phyloP scores from a whole-genome alignment of 177 flowering plant genomes.

The Vitis hybrid region DNA sequence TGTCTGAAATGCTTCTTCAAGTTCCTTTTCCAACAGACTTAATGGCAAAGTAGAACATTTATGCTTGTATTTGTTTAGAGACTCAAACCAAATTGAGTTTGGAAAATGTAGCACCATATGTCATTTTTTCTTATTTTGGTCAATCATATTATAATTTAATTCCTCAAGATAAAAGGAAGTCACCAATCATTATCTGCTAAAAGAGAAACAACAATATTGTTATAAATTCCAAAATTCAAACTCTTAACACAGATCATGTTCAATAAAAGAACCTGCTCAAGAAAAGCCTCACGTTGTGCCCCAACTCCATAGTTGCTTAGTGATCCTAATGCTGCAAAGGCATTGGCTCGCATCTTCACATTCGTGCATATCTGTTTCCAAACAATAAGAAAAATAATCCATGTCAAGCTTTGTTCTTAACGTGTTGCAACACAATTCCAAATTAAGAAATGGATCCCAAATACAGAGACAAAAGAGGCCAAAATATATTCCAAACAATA shows the following conservation, averaged over 20 bases:
- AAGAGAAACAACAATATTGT: too few relatives aligned
- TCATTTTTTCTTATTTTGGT: neutral
- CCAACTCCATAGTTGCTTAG: slow-evolving; percentile 66
- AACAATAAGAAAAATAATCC: slow-evolving; percentile 3
- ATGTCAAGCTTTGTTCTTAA: too few relatives aligned
- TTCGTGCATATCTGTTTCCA: slow-evolving; percentile 59
- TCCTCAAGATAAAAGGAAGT: neutral
- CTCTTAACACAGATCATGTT: neutral
- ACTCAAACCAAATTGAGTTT: neutral
- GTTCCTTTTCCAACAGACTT: too few relatives aligned
- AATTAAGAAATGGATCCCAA: too few relatives aligned
- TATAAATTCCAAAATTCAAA: too few relatives aligned
- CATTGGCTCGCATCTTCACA: slow-evolving; percentile 73
- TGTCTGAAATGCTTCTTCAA: too few relatives aligned
- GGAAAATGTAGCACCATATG: too few relatives aligned
- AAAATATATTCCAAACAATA: too few relatives aligned
- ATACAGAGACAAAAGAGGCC: too few relatives aligned
- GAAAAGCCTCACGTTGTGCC: slow-evolving; percentile 63
- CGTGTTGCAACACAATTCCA: too few relatives aligned
- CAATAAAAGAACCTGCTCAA: slow-evolving; percentile 73
- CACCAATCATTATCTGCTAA: neutral
- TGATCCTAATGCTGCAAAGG: slow-evolving; percentile 92
- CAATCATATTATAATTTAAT: neutral
- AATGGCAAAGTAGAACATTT: neutral
- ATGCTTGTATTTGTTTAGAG: neutral